These are phyloP conservation scores for Yamadazyma sp. DNA, from an alignment of 805 yeast genomes.

Conservation along the genomic window DNA sequence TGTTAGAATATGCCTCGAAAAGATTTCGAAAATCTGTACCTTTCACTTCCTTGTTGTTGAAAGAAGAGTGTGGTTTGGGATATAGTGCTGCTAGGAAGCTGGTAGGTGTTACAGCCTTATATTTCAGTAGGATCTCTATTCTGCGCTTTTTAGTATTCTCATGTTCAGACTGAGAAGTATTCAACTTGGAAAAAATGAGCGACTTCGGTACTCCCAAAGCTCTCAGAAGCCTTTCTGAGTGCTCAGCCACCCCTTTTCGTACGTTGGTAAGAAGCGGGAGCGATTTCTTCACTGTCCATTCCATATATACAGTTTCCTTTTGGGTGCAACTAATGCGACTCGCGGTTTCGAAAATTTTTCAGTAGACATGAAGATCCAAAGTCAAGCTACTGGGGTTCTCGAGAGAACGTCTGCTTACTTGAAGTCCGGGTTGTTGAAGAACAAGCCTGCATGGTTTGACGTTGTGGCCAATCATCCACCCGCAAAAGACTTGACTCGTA, in stretches of 20 bases:
- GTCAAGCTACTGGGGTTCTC: constrained; percentile 69
- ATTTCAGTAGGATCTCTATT: constrained; percentile 1
- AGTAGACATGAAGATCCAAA: constrained; percentile 59
- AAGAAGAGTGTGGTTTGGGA: constrained; percentile 2
- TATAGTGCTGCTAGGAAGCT: constrained; percentile 4
- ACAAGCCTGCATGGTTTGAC: constrained; percentile 87
- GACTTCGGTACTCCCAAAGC: not conserved
- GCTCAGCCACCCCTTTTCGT: constrained; percentile 1
- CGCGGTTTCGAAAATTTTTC: constrained; percentile 9
- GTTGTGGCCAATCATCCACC: constrained; percentile 87
- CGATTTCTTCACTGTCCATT: not conserved
- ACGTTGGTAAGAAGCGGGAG: constrained; percentile 6
- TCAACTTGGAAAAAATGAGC: not conserved
- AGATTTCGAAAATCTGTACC: constrained; percentile 16
- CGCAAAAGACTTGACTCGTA: constrained; percentile 54
- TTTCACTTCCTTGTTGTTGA: constrained; percentile 13
- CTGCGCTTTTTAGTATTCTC: not conserved
- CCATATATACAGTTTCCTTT: constrained; percentile 4
- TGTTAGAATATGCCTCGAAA: constrained; percentile 24
- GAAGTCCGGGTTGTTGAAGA: constrained; percentile 62
- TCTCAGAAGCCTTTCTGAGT: not conserved
- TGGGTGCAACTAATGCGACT: constrained; percentile 3
- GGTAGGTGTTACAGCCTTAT: constrained; percentile 13
- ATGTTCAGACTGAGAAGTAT: constrained; percentile 1
- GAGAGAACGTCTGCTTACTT: constrained; percentile 79